A percentile compares a stretch with the other conserved stretches of the same genome.
Evolutionary conservation across 106 monocot genomes (phyloP).

Genomic region (Acanthochlamys bracteata): DNA sequence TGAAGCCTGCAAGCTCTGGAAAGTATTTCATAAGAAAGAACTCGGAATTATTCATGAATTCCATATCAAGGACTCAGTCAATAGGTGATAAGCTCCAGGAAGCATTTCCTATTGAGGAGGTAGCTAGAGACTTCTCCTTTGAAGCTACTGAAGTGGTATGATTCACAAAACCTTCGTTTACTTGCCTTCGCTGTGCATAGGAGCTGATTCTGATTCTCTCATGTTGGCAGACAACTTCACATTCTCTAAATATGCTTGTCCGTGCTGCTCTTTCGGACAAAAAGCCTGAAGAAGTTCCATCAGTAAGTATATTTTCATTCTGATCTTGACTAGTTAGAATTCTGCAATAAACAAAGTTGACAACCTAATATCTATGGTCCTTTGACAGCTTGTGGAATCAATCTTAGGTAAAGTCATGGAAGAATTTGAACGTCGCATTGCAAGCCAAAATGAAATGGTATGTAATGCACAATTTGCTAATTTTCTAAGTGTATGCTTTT

Average conservation of each 20-base stretch:
- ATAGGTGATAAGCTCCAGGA: slow-evolving; percentile 37
- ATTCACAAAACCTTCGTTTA: slow-evolving; percentile 12
- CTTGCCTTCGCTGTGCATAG: background rate
- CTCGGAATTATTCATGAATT: slow-evolving; percentile 60
- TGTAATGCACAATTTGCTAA: background rate
- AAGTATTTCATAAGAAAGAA: slow-evolving; percentile 71
- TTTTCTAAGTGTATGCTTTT: too few species aligned
- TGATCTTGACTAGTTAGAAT: background rate
- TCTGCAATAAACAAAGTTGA: background rate
- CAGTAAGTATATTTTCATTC: slow-evolving; percentile 22
- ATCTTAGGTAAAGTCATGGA: slow-evolving; percentile 68
- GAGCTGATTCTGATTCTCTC: background rate
- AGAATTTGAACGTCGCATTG: slow-evolving; percentile 65
- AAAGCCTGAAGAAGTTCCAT: slow-evolving; percentile 86
- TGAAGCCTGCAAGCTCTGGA: slow-evolving; percentile 34
- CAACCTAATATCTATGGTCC: background rate
- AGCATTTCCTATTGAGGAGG: slow-evolving; percentile 27
- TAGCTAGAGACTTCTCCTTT: slow-evolving; percentile 17
- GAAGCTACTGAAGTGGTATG: slow-evolving; percentile 64
- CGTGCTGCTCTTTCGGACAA: slow-evolving; percentile 58
- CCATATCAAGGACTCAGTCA: slow-evolving; percentile 27
- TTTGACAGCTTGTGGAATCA: slow-evolving; percentile 68
- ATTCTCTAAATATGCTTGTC: slow-evolving; percentile 63
- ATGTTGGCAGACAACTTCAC: slow-evolving; percentile 33
- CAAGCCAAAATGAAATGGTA: slow-evolving; percentile 72